These are phyloP conservation scores for Podosphaera xanthii DNA, from an alignment of 2,329 filamentous ascomycete species.

Conservation along the genomic window DNA sequence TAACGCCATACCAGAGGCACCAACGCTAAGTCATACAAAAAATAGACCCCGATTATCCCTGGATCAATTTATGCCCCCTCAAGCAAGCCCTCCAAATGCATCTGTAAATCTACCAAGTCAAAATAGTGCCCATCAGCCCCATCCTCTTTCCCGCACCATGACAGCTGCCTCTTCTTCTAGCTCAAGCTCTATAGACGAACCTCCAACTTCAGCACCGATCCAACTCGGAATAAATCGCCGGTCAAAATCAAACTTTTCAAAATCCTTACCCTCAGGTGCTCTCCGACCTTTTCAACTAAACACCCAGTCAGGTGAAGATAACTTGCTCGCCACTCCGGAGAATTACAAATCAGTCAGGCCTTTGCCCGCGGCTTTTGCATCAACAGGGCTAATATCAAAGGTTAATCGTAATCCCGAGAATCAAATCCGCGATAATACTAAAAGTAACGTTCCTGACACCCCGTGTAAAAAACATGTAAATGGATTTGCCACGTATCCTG, in stretches of 20 bases:
- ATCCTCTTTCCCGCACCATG: constrained; percentile 68
- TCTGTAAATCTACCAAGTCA: constrained; percentile 26
- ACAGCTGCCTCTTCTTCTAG: constrained; percentile 60
- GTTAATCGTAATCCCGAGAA: constrained; percentile 68
- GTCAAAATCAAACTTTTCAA: constrained; percentile 38
- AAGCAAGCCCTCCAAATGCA: constrained; percentile 27
- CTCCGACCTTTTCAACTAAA: constrained; percentile 23
- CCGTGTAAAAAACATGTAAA: constrained; percentile 74
- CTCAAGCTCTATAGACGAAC: constrained; percentile 55
- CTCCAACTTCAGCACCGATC: constrained; percentile 37
- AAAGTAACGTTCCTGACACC: constrained; percentile 67
- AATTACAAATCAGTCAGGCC: constrained; percentile 58
- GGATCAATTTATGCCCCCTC: constrained; percentile 51
- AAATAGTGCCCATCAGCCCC: constrained; percentile 29
- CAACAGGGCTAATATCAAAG: constrained; percentile 85
- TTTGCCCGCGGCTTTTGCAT: constrained; percentile 69
- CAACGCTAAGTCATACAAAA: constrained; percentile 33
- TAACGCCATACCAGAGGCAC: constrained; percentile 22
- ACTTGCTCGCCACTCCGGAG: constrained; percentile 47
- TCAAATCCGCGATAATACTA: constrained; percentile 27
- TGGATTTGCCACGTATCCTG: constrained; percentile 42
- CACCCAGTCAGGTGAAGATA: constrained; percentile 23
- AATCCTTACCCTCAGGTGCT: constrained; percentile 49
- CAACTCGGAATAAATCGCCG: constrained; percentile 30
- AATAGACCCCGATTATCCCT: constrained; percentile 50